Evolutionary conservation across 1,284 basidiomycete genomes (phyloP).

Genomic region (Tilletiopsis washingtonensis): DNA sequence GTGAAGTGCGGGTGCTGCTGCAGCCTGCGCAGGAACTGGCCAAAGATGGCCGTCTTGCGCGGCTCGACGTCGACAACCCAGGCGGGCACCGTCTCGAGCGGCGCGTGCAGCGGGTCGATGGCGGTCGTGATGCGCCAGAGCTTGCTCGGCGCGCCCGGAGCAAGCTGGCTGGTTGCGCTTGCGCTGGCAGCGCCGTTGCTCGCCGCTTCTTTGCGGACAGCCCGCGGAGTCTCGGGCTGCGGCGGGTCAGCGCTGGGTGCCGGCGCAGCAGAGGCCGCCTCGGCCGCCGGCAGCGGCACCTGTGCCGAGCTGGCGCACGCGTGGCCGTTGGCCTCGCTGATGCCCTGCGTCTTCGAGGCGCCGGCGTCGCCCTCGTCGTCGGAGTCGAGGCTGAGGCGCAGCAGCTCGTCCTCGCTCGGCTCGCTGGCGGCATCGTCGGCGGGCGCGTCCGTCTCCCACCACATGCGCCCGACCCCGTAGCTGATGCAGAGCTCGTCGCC

Average conservation of each 20-base stretch:
- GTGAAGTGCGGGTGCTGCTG: background rate
- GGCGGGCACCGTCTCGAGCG: constrained; percentile 55
- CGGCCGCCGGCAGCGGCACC: no score
- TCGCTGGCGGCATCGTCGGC: background rate
- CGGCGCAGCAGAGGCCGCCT: no score
- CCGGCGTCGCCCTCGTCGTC: background rate
- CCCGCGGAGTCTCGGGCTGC: no score
- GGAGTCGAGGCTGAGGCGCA: background rate
- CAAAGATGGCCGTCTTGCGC: constrained; percentile 3
- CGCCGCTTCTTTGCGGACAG: no score
- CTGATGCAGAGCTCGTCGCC: constrained; percentile 73
- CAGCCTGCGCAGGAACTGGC: no score
- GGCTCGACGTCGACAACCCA: constrained; percentile 76
- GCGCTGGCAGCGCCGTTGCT: no score
- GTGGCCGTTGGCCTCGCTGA: background rate
- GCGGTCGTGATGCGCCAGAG: constrained; percentile 46
- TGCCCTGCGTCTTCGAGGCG: background rate
- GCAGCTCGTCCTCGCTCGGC: constrained; percentile 1
- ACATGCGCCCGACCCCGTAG: constrained; percentile 54
- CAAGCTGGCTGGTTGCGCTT: constrained; percentile 8
- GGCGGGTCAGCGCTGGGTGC: background rate
- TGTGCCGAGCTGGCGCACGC: background rate
- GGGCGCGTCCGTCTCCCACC: constrained; percentile 30
- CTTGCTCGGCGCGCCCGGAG: background rate
- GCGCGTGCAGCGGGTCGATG: constrained; percentile 46